phyloP scores from a whole-genome alignment of 352 stramenopile species.

The Pythium graminicola region DNA sequence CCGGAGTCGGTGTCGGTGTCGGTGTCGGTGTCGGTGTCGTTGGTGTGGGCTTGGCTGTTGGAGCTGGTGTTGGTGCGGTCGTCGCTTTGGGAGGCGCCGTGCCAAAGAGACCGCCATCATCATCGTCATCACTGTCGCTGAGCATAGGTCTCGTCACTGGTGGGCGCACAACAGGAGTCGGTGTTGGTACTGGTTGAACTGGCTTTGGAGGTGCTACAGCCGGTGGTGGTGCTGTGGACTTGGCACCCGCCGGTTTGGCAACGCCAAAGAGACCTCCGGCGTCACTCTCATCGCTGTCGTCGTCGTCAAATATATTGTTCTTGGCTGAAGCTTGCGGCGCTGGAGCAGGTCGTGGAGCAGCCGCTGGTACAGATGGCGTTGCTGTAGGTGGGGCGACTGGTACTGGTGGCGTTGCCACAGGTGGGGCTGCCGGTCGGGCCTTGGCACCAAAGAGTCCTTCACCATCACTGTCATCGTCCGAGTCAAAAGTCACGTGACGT shows the following conservation, averaged over 20 bases:
- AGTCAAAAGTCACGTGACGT: constrained; percentile 1
- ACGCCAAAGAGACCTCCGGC: constrained; percentile 26
- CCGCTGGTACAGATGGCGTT: not conserved
- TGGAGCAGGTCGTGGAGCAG: not conserved
- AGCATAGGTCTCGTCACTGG: constrained; percentile 7
- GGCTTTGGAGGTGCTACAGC: no score
- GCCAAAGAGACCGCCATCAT: constrained; percentile 40
- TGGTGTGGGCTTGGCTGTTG: not conserved
- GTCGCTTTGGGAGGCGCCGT: constrained; percentile 17
- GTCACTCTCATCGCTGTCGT: constrained; percentile 43
- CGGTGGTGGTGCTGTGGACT: no score
- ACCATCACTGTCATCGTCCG: constrained; percentile 23
- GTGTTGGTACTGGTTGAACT: not conserved
- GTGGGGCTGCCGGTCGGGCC: not conserved
- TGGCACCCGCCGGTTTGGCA: not conserved
- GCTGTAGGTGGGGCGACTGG: not conserved
- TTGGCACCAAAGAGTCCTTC: constrained; percentile 44
- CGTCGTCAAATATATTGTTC: constrained; percentile 45
- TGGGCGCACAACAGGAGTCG: not conserved
- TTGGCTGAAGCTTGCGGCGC: constrained; percentile 16
- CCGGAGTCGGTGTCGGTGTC: not conserved
- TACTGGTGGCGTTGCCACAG: constrained; percentile 4
- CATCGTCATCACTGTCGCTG: constrained; percentile 30
- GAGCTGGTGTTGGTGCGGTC: not conserved
- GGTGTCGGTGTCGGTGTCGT: constrained; percentile 4